Base-by-base conservation (phyloP, 805 yeast genomes). In the Komagataella kurtzmanii region DNA sequence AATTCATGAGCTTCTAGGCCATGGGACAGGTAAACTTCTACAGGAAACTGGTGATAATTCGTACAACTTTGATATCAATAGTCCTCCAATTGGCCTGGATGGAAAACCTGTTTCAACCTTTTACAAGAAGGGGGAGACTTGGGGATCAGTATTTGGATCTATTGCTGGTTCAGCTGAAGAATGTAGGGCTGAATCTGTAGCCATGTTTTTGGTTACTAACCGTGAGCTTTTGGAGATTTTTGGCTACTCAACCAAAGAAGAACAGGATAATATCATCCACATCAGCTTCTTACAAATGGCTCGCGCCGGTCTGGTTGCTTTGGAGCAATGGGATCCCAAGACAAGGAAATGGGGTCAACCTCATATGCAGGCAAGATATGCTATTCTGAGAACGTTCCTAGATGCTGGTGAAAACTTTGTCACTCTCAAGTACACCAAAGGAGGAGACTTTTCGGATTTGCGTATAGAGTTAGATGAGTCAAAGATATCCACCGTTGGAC, bases 331-430 rank as follows among this genome's bases (percentile, higher is more conserved):
- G 88, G 95, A 88, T 65, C 96, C 96, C 45, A 67, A 67, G 47
- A 75, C 87, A 24, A 70, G 72, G 54, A 88, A 87, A 67, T 88
- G 96, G 96, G 96, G 96, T 30, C 97, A 88, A 69, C 82, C 97
- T 12, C 97, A 88, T 65, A 87, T 88, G 88, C 95, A 88, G 69
- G 96, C 96, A 3, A 75, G 97, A 65, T 88, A 76, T 67, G 87
- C 93, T 36, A 88, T 88, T 58, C 74, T 86, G 75, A 86, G 85
- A 69, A 76, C 83, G 12, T 81, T 86, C 62, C 67, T 85, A 59
- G 74, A 80, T 51, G 83, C 88, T 0, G 81, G 85, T 24, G 66
- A 70, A 21, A 76, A 70, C 17, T 82, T 88, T 45, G 81, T 81
- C 24, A 68, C 70, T 49, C 67, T 88, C 50, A 73, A 72, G 44